Base-by-base conservation (phyloP, 805 yeast species). In the Zygosaccharomyces siamensis region DNA sequence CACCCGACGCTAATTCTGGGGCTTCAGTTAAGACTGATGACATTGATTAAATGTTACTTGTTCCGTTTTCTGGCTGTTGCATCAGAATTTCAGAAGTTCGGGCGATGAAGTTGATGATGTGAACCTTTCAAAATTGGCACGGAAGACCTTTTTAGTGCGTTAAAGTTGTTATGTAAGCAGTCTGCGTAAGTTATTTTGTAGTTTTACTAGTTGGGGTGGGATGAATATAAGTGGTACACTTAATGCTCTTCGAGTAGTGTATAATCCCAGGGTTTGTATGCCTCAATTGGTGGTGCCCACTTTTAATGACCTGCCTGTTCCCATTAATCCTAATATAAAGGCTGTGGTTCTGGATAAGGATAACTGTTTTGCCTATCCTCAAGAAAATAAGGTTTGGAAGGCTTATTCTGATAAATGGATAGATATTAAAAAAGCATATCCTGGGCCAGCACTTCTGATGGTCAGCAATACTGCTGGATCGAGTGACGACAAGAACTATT, bases 401-500 rank as follows among this genome's bases (percentile, higher is more conserved):
- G 86, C 71, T 1, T 90, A 89, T 54, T 55, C 57, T 11, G 66
- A 65, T 7, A 68, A 72, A 38, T 89, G 93, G 89, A 66, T 69
- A 5, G 57, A 62, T n/a, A 66, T 88, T 43, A 72, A 73, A 38
- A 56, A 66, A n/a, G 57, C 66, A 1, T 88, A 84, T 58, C 89
- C 93, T 0, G 79, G 73, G 31, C 83, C 80, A 4, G 72, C 73
- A 8, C 64, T 90, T 18, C 70, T 89, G 32, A 84, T 92, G 7
- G 96, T 92, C 3, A 85, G 95, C 58, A 92, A 92, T 60, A 86
- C 96, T 0, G 97, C 98, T 0, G 99, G 99, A 0, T 86, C 95
- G 0, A 73, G 77, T 49, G 95, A 84, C 57, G 97, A 90, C 59
- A 59, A 56, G 0, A 73, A 71, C 30, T 76, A 79, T 48, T 51